A percentile compares a stretch with the other conserved stretches of the same genome.
Conservation (phyloP, 257 asterid genomes). For the Fraxinus anomala region DNA sequence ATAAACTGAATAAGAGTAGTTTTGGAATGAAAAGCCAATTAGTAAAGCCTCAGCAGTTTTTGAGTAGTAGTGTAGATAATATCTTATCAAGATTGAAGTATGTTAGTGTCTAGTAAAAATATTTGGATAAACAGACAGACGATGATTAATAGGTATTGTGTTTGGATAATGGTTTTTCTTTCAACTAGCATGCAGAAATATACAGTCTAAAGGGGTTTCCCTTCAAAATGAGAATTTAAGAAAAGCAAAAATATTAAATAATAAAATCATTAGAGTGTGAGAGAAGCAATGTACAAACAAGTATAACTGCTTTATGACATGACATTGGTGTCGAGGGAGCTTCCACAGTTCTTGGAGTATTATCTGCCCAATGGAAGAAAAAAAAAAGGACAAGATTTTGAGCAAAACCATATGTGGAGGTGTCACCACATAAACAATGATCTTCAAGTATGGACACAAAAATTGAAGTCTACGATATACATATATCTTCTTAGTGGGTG, state of each 20-base stretch:
- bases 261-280: constrained; percentile 28
- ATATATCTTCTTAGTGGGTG: neutral
- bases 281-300: constrained; percentile 91
- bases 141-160: neutral
- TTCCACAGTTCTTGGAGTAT: constrained; percentile 56
- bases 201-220: neutral
- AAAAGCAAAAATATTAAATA: neutral
- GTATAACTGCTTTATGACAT: constrained; percentile 80
- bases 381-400: constrained; percentile 7
- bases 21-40: constrained; percentile 7
- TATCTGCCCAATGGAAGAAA: constrained; percentile 47
- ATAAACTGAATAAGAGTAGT: neutral
- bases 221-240: constrained; percentile 10
- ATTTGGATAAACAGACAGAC: too few species aligned
- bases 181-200: neutral
- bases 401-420: constrained; percentile 5
- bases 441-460: constrained; percentile 7
- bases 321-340: constrained; percentile 52
- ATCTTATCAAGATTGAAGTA: neutral
- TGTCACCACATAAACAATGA: constrained; percentile 9
- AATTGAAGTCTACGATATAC: neutral
- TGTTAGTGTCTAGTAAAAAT: neutral
- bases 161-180: neutral
- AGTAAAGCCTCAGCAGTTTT: neutral
- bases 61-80: neutral